Percentiles rank a stretch among this genome's conserved stretches.
Evolutionary conservation across 371 early-diverging fungal species (phyloP).

Genomic region (Mucor irregularis): DNA sequence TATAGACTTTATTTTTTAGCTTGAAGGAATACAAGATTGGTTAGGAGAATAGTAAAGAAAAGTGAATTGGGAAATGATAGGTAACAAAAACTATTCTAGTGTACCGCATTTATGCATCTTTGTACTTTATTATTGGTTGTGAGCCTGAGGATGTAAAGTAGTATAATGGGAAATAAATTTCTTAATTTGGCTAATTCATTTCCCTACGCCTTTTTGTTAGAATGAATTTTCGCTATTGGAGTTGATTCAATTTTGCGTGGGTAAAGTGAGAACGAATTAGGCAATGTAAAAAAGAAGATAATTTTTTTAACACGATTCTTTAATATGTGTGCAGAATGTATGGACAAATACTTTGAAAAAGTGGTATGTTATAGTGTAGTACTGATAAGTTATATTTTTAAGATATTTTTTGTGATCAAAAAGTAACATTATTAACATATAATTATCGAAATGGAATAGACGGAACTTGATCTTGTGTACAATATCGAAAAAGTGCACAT

Average conservation of each 20-base stretch:
- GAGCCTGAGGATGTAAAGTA: constrained; percentile 31
- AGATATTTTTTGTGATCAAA: constrained; percentile 1
- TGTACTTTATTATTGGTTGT: constrained; percentile 50
- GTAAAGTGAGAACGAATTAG: constrained; percentile 19
- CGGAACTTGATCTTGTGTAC: constrained; percentile 55
- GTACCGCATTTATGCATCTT: constrained; percentile 42
- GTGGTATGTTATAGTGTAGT: constrained; percentile 30
- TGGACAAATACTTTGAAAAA: constrained; percentile 49
- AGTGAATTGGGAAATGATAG: neutral
- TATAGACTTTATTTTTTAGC: constrained; percentile 23
- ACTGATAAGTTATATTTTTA: too few relatives aligned
- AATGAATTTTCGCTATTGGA: constrained; percentile 52
- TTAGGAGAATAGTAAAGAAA: constrained; percentile 4
- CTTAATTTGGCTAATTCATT: neutral
- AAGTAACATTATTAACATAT: too few relatives aligned
- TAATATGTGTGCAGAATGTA: constrained; percentile 25
- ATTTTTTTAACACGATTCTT: neutral
- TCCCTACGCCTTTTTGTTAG: constrained; percentile 13
- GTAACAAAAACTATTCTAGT: constrained; percentile 17
- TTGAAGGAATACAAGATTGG: constrained; percentile 24
- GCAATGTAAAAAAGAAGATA: neutral
- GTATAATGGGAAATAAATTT: neutral
- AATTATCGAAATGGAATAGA: constrained; percentile 28
- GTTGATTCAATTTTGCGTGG: constrained; percentile 48
- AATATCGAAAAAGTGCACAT: constrained; percentile 49